A percentile compares a stretch with the other conserved stretches of the same genome.
phyloP scores from a whole-genome alignment of 345 rosid genomes.

The Dipteronia sinensis region DNA sequence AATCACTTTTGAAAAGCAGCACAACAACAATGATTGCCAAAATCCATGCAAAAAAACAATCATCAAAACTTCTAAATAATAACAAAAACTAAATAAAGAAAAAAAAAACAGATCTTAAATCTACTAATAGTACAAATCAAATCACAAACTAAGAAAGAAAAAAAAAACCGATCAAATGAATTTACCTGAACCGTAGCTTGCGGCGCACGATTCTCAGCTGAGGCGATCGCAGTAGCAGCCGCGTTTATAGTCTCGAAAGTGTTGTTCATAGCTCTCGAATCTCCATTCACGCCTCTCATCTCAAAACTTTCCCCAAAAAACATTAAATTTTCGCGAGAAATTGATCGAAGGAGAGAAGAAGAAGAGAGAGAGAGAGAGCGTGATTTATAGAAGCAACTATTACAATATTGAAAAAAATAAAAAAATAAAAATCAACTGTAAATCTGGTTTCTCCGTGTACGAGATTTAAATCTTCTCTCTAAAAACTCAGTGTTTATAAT shows the following conservation, averaged over 20 bases:
- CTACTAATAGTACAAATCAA: slow-evolving; percentile 8
- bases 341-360: slow-evolving; percentile 8
- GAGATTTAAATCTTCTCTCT: slow-evolving; percentile 15
- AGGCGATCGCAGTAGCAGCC: slow-evolving; percentile 88
- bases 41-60: neutral
- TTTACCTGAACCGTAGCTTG: slow-evolving; percentile 60
- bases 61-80: neutral
- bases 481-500: neutral
- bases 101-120: slow-evolving; percentile 26
- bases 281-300: slow-evolving; percentile 54
- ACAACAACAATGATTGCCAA: slow-evolving; percentile 10
- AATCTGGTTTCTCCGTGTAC: neutral
- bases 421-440: neutral
- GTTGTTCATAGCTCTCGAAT: slow-evolving; percentile 40
- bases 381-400: slow-evolving; percentile 10
- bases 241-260: slow-evolving; percentile 75
- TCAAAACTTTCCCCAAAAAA: slow-evolving; percentile 8
- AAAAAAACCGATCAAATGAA: neutral
- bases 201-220: slow-evolving; percentile 66
- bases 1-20: neutral
- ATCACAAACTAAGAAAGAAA: neutral
- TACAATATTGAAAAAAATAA: neutral
- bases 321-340: slow-evolving; percentile 26
- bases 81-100: neutral
- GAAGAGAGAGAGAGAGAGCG: neutral